These are phyloP conservation scores for Calonectria crousiana DNA, from an alignment of 2,329 filamentous ascomycete genomes.

Conservation along the genomic window DNA sequence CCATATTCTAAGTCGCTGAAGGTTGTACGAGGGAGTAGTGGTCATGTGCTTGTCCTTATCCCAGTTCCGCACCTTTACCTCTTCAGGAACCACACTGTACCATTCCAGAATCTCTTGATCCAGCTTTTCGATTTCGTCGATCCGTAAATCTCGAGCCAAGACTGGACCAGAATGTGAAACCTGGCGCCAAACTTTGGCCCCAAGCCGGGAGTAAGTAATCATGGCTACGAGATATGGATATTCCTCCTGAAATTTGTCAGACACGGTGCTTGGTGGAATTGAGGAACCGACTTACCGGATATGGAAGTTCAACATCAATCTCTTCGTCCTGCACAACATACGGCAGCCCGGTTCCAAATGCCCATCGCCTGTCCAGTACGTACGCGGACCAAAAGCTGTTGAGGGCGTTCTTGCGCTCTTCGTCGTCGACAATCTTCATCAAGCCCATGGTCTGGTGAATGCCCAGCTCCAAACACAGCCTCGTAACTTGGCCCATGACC, in stretches of 20 bases:
- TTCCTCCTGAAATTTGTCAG: conserved; percentile 54
- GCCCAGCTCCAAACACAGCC: conserved; percentile 84
- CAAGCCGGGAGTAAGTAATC: conserved; percentile 86
- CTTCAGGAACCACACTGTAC: conserved; percentile 80
- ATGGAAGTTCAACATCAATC: conserved; percentile 82
- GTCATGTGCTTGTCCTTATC: conserved; percentile 63
- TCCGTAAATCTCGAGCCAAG: conserved; percentile 73
- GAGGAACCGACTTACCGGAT: conserved; percentile 71
- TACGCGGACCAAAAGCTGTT: conserved; percentile 90
- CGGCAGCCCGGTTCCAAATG: conserved; percentile 88
- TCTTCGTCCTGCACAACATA: conserved; percentile 89
- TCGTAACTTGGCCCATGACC: conserved; percentile 83
- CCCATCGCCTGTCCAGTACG: conserved; percentile 87
- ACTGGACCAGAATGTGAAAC: conserved; percentile 76
- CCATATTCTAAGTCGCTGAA: conserved; percentile 82
- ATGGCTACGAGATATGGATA: conserved; percentile 83
- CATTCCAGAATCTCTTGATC: conserved; percentile 89
- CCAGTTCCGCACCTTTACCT: conserved; percentile 72
- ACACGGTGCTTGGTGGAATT: conserved; percentile 27
- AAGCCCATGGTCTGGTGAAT: conserved; percentile 85
- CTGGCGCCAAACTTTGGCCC: conserved; percentile 87
- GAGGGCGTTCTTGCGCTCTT: conserved; percentile 75
- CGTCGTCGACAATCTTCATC: conserved; percentile 74
- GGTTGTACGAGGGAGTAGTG: conserved; percentile 71
- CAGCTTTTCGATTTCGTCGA: conserved; percentile 81